Evolutionary conservation across 768 basidiomycete genomes (phyloP), one percentile per base, ranked within the genome.

Genomic region (Leucocoprinus sp.): DNA sequence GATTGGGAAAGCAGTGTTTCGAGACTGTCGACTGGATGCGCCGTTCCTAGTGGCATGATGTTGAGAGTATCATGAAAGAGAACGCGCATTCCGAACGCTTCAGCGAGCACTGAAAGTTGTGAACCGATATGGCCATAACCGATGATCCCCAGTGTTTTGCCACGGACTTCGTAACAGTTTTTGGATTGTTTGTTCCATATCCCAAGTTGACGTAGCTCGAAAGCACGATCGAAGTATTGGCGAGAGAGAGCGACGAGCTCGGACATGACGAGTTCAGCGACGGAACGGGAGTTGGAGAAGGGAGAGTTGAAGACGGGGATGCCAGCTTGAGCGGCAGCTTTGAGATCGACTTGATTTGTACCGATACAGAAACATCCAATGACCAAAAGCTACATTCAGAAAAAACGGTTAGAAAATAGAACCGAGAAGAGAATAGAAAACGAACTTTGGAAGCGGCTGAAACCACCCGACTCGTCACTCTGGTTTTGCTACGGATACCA

Each of bases 281-380:
- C 96, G 1, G 96, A 98, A 55, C 96, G 89, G 24, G 96, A 98
- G 71, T 96, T 98, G 60, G 91, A 93, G 68, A 93, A 95, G 27
- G 96, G 96, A 5, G 96, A 98, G 65, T 99, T 99, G 75, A 99
- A 99, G 45, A 99, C 95, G 22, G 95, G 91, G 53, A 99, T 86
- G 48, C 96, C 96, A 42, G 87, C 80, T 43, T 78, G 78, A 27
- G 85, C 80, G 19, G 93, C 92, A 2, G 85, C 80, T 40, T 60
- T 50, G 37, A 99, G 81, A 60, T 97, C 93, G 53, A 98, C 96
- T 64, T 98, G 96, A 65, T 98, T 98, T 43, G 91, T 93, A 41
- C 96, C 96, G 53, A 99, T 99, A 68, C 96, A 99, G 76, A 99
- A 99, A 64, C 96, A 99, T 8, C 96, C 95, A 52, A 98, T 91